Conservation (phyloP, 1,284 basidiomycete species). For the Phellopilus nigrolimitatus region DNA sequence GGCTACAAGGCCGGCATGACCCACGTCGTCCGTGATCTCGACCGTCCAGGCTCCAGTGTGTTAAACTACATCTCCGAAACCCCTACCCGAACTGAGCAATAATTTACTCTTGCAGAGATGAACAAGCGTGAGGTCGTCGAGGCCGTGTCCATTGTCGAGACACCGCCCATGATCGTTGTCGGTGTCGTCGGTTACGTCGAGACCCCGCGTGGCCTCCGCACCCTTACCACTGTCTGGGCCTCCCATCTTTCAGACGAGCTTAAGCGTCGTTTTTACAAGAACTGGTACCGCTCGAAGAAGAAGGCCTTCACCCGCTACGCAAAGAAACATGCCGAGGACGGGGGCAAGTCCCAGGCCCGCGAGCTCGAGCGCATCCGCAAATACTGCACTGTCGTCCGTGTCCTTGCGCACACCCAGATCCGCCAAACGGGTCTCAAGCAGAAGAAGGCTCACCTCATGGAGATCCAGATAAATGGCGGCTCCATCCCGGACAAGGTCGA, state of each 20-base stretch:
- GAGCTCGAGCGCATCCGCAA: constrained; percentile 99
- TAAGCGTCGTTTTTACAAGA: constrained; percentile 99
- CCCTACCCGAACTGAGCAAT: constrained; percentile 12
- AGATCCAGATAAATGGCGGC: constrained; percentile 99
- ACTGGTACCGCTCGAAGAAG: constrained; percentile 99
- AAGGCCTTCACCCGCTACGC: constrained; percentile 99
- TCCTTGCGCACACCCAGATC: constrained; percentile 98
- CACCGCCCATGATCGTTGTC: constrained; percentile 94
- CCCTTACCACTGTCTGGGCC: constrained; percentile 78
- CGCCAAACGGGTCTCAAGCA: constrained; percentile 96
- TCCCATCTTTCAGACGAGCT: constrained; percentile 85
- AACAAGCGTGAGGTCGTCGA: constrained; percentile 99
- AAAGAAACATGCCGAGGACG: constrained; percentile 98
- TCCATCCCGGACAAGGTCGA: constrained; percentile 97
- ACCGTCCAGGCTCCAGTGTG: constrained; percentile 96
- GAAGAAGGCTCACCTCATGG: constrained; percentile 99
- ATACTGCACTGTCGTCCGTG: constrained; percentile 99
- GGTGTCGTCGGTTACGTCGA: constrained; percentile 99
- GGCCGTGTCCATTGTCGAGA: constrained; percentile 95
- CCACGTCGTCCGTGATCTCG: constrained; percentile 98
- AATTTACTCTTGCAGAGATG: constrained; percentile 65
- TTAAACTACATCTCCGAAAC: constrained; percentile 24
- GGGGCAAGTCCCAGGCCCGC: constrained; percentile 87
- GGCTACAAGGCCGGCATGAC: constrained; percentile 99
- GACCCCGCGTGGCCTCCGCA: constrained; percentile 97